Percentiles rank a stretch among this genome's conserved stretches.
These are phyloP conservation scores for Podila horticola DNA, from an alignment of 192 early-diverging fungal species.

Conservation along the genomic window DNA sequence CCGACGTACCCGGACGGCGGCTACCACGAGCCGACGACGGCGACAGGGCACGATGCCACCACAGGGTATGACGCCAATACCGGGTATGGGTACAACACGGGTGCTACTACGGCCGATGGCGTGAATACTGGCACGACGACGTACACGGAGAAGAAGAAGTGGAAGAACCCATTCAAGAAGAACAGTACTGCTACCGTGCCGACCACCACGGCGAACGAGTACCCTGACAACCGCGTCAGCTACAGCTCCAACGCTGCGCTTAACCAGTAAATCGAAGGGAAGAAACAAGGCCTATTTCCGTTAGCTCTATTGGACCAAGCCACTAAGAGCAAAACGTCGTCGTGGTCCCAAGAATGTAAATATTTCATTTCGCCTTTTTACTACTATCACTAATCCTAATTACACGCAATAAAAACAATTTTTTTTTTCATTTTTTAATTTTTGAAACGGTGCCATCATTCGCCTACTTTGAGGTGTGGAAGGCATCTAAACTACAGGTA, in stretches of 20 bases:
- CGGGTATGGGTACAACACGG: background rate
- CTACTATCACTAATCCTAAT: too few relatives aligned
- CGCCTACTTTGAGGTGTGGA: too few relatives aligned
- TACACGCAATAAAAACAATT: background rate
- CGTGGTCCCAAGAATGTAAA: background rate
- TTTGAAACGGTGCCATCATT: too few relatives aligned
- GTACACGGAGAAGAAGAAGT: constrained; percentile 25
- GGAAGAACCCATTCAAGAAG: constrained; percentile 47
- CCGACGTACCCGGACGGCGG: constrained; percentile 24
- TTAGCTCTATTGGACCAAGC: too few relatives aligned
- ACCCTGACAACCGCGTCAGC: constrained; percentile 21
- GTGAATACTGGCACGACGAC: background rate
- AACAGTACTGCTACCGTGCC: constrained; percentile 4
- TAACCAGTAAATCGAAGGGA: constrained; percentile 11
- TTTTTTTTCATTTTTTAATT: background rate
- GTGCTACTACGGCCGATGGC: background rate
- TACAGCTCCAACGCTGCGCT: constrained; percentile 32
- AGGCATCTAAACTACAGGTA: too few relatives aligned
- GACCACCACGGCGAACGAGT: background rate
- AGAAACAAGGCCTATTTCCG: background rate
- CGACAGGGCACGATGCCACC: background rate
- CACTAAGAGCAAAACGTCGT: too few relatives aligned
- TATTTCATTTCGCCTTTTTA: too few relatives aligned
- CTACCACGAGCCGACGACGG: background rate
- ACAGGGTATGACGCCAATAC: background rate